Percentiles rank a stretch among this genome's conserved stretches.
These are phyloP conservation scores for Monocercomonoides exilis DNA, from an alignment of 78 protist genomes.

Conservation along the genomic window DNA sequence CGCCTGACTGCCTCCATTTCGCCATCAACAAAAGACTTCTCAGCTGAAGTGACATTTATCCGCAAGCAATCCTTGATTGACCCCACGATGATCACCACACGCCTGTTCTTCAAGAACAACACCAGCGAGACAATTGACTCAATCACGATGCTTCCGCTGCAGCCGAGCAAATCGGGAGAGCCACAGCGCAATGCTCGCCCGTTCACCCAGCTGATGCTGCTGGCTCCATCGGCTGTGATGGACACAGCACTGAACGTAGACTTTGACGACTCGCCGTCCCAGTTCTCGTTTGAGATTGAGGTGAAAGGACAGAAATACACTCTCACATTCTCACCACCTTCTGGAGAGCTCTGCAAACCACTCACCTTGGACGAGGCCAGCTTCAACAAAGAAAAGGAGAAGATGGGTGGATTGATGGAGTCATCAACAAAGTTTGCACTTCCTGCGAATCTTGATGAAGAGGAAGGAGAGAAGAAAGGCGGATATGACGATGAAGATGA, in stretches of 20 bases:
- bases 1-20: not conserved
- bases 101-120: not conserved
- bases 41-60: not conserved
- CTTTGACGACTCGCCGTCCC: constrained; percentile 8
- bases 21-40: not conserved
- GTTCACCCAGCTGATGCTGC: not conserved
- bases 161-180: not conserved
- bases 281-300: not conserved
- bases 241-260: not conserved
- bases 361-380: not conserved
- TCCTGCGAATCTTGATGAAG: no score
- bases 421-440: not conserved
- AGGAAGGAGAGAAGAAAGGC: no score
- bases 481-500: no score
- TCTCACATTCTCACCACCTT: not conserved
- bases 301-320: not conserved
- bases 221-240: not conserved
- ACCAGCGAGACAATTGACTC: not conserved
- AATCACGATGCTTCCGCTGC: not conserved
- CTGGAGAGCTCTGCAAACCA: not conserved
- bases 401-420: not conserved
- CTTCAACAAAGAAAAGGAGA: not conserved
- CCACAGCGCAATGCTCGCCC: not conserved
- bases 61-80: not conserved
- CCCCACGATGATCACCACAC: not conserved